phyloP scores from a whole-genome alignment of 2,329 filamentous ascomycete species.

The Epichloe coenophiala region DNA sequence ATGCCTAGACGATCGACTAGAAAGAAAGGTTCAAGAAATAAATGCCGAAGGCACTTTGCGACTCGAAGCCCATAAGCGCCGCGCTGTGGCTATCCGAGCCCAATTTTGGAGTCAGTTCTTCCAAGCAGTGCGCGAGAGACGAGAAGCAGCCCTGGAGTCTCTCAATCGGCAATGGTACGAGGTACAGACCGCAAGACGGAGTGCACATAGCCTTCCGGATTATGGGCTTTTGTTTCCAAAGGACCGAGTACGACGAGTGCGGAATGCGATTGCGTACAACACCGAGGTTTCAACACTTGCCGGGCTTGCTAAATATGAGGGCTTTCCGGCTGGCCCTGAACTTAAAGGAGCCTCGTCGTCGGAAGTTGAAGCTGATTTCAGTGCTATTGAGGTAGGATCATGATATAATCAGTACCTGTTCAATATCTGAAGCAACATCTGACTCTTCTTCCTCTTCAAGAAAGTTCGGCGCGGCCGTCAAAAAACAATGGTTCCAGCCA shows the following conservation, averaged over 20 bases:
- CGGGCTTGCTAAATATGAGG: constrained; percentile 86
- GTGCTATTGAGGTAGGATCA: constrained; percentile 63
- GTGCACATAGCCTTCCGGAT: constrained; percentile 66
- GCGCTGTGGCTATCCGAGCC: constrained; percentile 66
- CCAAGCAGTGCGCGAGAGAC: constrained; percentile 69
- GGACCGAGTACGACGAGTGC: constrained; percentile 61
- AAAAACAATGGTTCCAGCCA: constrained; percentile 25
- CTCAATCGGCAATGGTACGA: constrained; percentile 87
- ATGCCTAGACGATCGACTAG: constrained; percentile 68
- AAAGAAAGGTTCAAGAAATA: constrained; percentile 67
- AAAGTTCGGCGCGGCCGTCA: constrained; percentile 21
- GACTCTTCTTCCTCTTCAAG: constrained; percentile 14
- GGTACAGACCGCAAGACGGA: constrained; percentile 77
- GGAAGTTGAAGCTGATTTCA: constrained; percentile 77
- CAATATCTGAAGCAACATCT: constrained; percentile 4
- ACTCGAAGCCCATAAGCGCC: constrained; percentile 56
- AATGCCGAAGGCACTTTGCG: constrained; percentile 62
- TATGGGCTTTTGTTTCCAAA: constrained; percentile 72
- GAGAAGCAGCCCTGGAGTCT: constrained; percentile 65
- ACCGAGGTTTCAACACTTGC: constrained; percentile 85
- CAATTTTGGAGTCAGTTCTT: constrained; percentile 86
- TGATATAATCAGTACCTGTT: not conserved
- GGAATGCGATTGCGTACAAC: constrained; percentile 84
- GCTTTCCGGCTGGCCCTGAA: constrained; percentile 88
- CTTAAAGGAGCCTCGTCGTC: constrained; percentile 57